Evolutionary conservation across 768 basidiomycete species (phyloP).

Genomic region (Steccherinum ochraceum): DNA sequence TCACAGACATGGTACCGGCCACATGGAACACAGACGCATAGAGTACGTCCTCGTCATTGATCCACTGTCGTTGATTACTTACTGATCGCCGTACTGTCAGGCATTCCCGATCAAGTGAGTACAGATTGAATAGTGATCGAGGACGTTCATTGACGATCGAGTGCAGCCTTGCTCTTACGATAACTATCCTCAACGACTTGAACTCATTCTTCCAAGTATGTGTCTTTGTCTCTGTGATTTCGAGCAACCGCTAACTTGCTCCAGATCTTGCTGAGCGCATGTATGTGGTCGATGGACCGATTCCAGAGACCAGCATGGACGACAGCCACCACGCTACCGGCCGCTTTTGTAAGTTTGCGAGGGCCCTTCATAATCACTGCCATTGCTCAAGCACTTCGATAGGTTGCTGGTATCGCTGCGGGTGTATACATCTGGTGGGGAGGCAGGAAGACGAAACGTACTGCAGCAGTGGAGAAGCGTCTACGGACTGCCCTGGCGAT

Average conservation of each 20-base stretch:
- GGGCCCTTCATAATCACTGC: too few relatives aligned
- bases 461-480: conserved; percentile 54
- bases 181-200: conserved; percentile 65
- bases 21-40: conserved; percentile 77
- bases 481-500: conserved; percentile 41
- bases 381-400: not conserved
- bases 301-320: conserved; percentile 66
- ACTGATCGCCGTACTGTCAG: conserved; percentile 35
- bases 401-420: conserved; percentile 53
- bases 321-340: conserved; percentile 63
- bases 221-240: conserved; percentile 51
- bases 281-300: conserved; percentile 11
- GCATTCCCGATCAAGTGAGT: conserved; percentile 64
- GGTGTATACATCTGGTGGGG: conserved; percentile 73
- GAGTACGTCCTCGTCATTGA: conserved; percentile 35
- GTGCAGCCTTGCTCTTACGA: conserved; percentile 58
- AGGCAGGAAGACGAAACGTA: conserved; percentile 61
- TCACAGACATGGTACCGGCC: conserved; percentile 83
- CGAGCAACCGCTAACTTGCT: not conserved
- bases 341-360: conserved; percentile 53
- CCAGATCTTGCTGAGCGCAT: not conserved
- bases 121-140: too few relatives aligned
- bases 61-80: conserved; percentile 2
- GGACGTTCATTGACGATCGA: not conserved
- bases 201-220: conserved; percentile 81